A percentile compares a stretch with the other conserved stretches of the same genome.
phyloP scores from a whole-genome alignment of 75 land plant species.

The Cunninghamia lanceolata region DNA sequence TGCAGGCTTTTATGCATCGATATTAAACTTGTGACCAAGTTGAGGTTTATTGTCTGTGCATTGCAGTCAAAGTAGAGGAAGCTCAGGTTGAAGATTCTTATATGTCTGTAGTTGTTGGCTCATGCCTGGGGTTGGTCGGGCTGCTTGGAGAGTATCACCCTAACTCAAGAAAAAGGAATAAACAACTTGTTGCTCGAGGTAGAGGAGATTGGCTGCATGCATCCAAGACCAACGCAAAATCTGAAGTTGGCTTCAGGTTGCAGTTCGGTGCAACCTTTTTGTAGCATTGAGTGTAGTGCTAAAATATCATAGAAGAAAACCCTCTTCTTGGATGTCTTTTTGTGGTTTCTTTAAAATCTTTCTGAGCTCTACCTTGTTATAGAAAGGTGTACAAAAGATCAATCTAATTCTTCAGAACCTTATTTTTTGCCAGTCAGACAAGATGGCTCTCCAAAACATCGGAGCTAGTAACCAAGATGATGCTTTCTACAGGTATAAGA shows the following conservation, averaged over 20 bases:
- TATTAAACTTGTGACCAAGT: neutral
- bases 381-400: neutral
- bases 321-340: no score
- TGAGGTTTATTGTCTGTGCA: neutral
- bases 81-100: neutral
- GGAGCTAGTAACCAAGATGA: constrained; percentile 94
- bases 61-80: constrained; percentile 5
- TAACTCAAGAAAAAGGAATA: constrained; percentile 50
- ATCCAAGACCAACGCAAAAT: constrained; percentile 11
- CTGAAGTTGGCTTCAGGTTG: constrained; percentile 10
- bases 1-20: no score
- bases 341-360: neutral
- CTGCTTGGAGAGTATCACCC: constrained; percentile 82
- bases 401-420: neutral
- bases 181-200: neutral
- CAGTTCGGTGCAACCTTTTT: constrained; percentile 24
- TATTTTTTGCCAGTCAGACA: neutral
- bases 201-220: constrained; percentile 28
- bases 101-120: constrained; percentile 54
- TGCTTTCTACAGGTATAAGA: constrained; percentile 41
- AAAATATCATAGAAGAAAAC: no score
- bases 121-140: constrained; percentile 68
- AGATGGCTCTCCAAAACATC: constrained; percentile 93
- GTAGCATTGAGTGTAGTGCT: neutral
- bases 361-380: neutral